Evolutionary conservation across 2,329 filamentous ascomycete species (phyloP).

Genomic region (Ambrosiella beaveri): DNA sequence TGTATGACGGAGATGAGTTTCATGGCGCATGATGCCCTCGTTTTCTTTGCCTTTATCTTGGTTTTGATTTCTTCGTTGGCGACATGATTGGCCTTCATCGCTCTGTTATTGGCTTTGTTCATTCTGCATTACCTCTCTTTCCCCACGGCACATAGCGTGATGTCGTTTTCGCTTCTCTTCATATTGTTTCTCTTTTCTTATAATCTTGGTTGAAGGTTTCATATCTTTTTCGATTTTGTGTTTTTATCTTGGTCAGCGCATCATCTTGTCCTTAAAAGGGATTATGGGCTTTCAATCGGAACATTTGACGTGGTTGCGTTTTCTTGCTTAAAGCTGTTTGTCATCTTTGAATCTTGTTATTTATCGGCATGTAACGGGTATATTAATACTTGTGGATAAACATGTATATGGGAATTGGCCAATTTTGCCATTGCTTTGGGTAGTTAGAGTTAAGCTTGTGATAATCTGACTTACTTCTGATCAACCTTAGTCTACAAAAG

Average conservation of each 20-base stretch:
- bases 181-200: constrained; percentile 1
- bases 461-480: neutral
- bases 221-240: constrained; percentile 1
- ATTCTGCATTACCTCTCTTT: neutral
- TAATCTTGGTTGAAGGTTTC: neutral
- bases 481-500: neutral
- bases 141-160: neutral
- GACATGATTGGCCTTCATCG: neutral
- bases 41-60: constrained; percentile 4
- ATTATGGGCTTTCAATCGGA: neutral
- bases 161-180: constrained; percentile 1
- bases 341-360: constrained; percentile 1
- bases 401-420: neutral
- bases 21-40: neutral
- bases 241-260: neutral
- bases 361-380: neutral
- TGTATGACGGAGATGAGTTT: constrained; percentile 7
- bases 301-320: neutral
- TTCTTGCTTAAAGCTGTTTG: neutral
- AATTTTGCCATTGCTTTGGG: neutral
- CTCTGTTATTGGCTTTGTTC: neutral
- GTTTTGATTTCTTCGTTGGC: constrained; percentile 3
- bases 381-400: neutral
- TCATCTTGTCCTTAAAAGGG: neutral
- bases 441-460: neutral